Evolutionary conservation across 495 filamentous ascomycete genomes (phyloP).

Genomic region (Xylaria cubensis): DNA sequence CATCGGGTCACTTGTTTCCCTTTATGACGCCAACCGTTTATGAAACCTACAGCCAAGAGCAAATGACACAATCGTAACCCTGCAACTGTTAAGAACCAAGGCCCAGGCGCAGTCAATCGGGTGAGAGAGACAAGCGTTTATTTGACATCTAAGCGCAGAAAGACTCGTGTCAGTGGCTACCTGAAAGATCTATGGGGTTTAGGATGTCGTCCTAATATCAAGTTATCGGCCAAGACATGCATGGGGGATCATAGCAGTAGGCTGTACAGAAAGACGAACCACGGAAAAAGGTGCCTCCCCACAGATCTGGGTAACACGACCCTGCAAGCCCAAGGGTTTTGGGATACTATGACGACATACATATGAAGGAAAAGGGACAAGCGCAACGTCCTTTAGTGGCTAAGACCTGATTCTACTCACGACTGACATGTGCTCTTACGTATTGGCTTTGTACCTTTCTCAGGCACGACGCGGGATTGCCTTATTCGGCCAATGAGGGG

Average conservation of each 20-base stretch:
- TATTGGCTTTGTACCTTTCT: background rate
- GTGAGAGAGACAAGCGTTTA: background rate
- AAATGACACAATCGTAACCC: background rate
- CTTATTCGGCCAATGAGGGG: slow-evolving; percentile 3
- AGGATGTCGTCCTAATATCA: background rate
- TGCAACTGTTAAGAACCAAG: background rate
- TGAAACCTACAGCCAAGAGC: background rate
- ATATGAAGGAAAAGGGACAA: background rate
- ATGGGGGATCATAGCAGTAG: background rate
- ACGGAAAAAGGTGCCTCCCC: background rate
- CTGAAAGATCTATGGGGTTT: background rate
- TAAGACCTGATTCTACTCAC: background rate
- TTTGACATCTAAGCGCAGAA: background rate
- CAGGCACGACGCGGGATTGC: background rate
- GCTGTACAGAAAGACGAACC: background rate
- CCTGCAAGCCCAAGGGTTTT: background rate
- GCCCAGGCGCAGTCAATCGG: background rate
- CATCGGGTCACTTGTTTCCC: background rate
- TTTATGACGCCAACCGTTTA: background rate
- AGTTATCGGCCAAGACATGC: background rate
- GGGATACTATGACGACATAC: slow-evolving; percentile 15
- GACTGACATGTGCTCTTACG: background rate
- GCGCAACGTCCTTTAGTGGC: background rate
- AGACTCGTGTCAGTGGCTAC: background rate
- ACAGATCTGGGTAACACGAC: slow-evolving; percentile 5